Percentiles rank a stretch among this genome's conserved stretches.
These are phyloP conservation scores for Cladosporium colombiae DNA, from an alignment of 2,329 filamentous ascomycete genomes.

Conservation along the genomic window DNA sequence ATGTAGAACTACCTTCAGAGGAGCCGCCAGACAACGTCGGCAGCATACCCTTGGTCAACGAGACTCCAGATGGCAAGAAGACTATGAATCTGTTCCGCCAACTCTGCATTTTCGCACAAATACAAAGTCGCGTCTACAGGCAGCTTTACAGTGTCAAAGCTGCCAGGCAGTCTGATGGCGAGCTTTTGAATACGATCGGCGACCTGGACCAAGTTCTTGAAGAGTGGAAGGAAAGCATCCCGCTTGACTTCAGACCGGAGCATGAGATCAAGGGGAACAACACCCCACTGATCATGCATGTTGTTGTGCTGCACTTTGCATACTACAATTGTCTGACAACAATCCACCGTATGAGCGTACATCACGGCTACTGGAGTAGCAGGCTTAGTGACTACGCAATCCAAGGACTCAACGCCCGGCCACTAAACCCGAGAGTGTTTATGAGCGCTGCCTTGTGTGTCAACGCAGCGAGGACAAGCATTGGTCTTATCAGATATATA, in stretches of 20 bases:
- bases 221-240: slow-evolving; percentile 94
- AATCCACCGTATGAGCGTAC: slow-evolving; percentile 97
- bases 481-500: slow-evolving; percentile 92
- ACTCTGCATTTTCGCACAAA: slow-evolving; percentile 87
- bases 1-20: slow-evolving; percentile 89
- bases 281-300: slow-evolving; percentile 88
- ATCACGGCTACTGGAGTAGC: slow-evolving; percentile 98
- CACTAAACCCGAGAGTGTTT: slow-evolving; percentile 91
- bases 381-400: slow-evolving; percentile 92
- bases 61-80: slow-evolving; percentile 67
- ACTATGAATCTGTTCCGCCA: slow-evolving; percentile 94
- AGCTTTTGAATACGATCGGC: slow-evolving; percentile 91
- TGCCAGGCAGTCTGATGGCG: slow-evolving; percentile 86
- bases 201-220: slow-evolving; percentile 83
- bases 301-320: slow-evolving; percentile 91
- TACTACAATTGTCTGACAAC: slow-evolving; percentile 99
- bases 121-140: slow-evolving; percentile 93
- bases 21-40: slow-evolving; percentile 90
- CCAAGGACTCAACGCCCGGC: slow-evolving; percentile 85
- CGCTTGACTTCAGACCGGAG: slow-evolving; percentile 94
- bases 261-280: slow-evolving; percentile 92
- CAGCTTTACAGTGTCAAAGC: slow-evolving; percentile 90
- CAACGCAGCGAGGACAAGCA: slow-evolving; percentile 86
- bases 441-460: slow-evolving; percentile 91
- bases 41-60: slow-evolving; percentile 75